Conservation (phyloP, 495 filamentous ascomycete genomes). For the Daldinia grandis region DNA sequence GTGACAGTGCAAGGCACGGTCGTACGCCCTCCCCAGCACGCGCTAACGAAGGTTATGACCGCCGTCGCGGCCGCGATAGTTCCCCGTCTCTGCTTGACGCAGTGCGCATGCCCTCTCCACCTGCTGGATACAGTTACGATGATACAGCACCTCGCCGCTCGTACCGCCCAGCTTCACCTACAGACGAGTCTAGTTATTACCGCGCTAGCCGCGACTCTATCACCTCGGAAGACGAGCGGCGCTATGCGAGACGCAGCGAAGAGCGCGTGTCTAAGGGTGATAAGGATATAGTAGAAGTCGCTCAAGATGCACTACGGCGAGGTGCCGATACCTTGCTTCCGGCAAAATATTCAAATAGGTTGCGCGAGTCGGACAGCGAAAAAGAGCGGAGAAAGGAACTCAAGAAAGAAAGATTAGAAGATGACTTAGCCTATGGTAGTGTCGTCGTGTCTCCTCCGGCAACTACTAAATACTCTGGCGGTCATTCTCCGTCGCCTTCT, state of each 20-base stretch:
- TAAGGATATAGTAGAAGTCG: conserved; percentile 51
- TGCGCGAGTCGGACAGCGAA: conserved; percentile 35
- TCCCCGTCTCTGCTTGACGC: conserved; percentile 52
- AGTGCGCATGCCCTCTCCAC: conserved; percentile 57
- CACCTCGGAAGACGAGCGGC: conserved; percentile 36
- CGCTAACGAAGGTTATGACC: conserved; percentile 51
- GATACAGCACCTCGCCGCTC: conserved; percentile 44
- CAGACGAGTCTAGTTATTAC: conserved; percentile 42
- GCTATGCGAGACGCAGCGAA: conserved; percentile 40
- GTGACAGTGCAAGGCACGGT: conserved; percentile 65
- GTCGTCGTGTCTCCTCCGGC: conserved; percentile 15
- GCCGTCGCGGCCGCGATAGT: conserved; percentile 53
- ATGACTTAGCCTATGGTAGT: conserved; percentile 58
- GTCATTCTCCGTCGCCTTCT: conserved; percentile 44
- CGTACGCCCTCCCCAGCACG: conserved; percentile 66
- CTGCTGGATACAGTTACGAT: conserved; percentile 47
- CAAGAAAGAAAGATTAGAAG: conserved; percentile 52
- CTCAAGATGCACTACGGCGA: conserved; percentile 41
- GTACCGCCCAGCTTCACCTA: conserved; percentile 51
- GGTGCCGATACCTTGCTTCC: conserved; percentile 42
- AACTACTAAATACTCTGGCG: conserved; percentile 19
- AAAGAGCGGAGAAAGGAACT: conserved; percentile 36
- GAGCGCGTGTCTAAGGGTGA: conserved; percentile 51
- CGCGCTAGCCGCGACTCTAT: conserved; percentile 43
- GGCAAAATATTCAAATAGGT: conserved; percentile 38